Conservation (phyloP, 78 protist species). For the Emiliania huxleyi region DNA sequence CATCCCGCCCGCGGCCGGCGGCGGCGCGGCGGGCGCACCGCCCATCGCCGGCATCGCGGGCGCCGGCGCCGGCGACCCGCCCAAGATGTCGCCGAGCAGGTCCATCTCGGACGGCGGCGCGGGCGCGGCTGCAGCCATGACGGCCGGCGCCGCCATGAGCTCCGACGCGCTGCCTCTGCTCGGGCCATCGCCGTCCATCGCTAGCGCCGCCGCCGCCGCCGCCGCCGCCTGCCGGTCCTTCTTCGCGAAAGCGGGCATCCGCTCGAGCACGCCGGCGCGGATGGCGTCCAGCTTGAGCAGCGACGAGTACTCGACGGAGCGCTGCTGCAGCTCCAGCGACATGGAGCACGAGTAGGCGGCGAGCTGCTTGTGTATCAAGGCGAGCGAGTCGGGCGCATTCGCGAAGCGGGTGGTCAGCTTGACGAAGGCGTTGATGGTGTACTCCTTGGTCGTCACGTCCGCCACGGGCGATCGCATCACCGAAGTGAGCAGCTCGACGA, state of each 20-base stretch:
- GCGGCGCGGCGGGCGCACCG: neutral
- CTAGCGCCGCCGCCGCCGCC: neutral
- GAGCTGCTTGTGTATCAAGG: neutral
- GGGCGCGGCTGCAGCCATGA: neutral
- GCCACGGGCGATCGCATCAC: constrained; percentile 51
- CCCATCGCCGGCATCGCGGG: neutral
- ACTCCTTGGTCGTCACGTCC: constrained; percentile 58
- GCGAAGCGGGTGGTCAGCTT: constrained; percentile 74
- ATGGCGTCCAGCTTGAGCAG: constrained; percentile 54
- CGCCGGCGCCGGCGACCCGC: neutral
- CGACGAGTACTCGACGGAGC: constrained; percentile 79
- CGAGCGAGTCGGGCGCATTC: neutral
- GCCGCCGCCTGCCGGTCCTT: constrained; percentile 40
- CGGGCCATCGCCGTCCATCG: constrained; percentile 4
- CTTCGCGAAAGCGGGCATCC: constrained; percentile 57
- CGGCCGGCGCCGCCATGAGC: neutral
- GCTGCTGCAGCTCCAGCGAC: constrained; percentile 87
- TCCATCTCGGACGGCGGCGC: neutral
- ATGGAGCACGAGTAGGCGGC: constrained; percentile 28
- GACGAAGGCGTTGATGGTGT: constrained; percentile 73
- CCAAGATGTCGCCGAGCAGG: neutral
- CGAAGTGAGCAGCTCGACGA: constrained; percentile 62
- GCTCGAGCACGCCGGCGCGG: constrained; percentile 41
- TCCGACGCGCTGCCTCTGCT: neutral
- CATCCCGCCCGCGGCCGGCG: neutral